phyloP scores from a whole-genome alignment of 108 stramenopile genomes.

The Skeletonema tropicum region DNA sequence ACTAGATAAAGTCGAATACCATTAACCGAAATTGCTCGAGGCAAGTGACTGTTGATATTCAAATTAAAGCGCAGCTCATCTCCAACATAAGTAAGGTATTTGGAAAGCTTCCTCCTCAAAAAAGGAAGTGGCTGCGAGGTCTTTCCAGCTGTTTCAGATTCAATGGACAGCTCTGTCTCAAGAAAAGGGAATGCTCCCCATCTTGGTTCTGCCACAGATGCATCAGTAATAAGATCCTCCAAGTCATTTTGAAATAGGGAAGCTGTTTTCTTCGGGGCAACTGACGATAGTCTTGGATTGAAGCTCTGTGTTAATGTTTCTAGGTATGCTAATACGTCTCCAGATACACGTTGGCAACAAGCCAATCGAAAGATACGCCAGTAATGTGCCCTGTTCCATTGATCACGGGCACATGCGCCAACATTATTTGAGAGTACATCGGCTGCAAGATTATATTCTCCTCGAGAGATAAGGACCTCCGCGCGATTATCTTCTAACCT shows the following conservation, averaged over 20 bases:
- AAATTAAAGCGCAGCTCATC: constrained; percentile 55
- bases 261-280: constrained; percentile 65
- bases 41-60: constrained; percentile 62
- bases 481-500: constrained; percentile 67
- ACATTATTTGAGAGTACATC: constrained; percentile 57
- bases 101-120: constrained; percentile 60
- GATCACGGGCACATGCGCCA: constrained; percentile 62
- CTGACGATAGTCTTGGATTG: constrained; percentile 53
- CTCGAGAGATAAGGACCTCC: constrained; percentile 63
- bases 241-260: constrained; percentile 66
- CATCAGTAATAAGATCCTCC: constrained; percentile 60
- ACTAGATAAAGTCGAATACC: constrained; percentile 66
- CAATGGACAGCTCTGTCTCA: constrained; percentile 58
- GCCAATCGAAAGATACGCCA: constrained; percentile 84
- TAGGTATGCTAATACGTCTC: constrained; percentile 65
- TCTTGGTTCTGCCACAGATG: constrained; percentile 49
- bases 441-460: constrained; percentile 59
- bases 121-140: constrained; percentile 46
- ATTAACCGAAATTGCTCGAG: constrained; percentile 60
- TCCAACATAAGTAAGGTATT: constrained; percentile 64
- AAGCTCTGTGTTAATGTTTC: constrained; percentile 79
- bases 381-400: constrained; percentile 75
- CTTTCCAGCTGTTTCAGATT: constrained; percentile 34
- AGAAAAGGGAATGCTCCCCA: constrained; percentile 69
- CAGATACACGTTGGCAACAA: constrained; percentile 67